A percentile compares a stretch with the other conserved stretches of the same genome.
Conservation (phyloP, 441 rosid species). For the Francoa sonchifolia region DNA sequence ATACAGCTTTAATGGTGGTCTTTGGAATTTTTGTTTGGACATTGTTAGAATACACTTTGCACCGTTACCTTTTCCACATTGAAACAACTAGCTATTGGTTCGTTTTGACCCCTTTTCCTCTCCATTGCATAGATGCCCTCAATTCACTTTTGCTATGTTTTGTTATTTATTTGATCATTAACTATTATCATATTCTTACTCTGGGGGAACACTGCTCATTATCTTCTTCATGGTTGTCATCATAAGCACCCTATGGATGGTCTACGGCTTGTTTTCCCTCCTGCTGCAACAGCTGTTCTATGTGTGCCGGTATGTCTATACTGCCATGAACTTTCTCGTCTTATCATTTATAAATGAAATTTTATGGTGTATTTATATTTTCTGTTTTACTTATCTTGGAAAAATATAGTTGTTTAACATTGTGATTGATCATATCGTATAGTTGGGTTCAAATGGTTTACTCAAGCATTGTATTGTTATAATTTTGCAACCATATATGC, state of each 20-base stretch:
- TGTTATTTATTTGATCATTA: not conserved
- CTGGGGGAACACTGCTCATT: conserved; percentile 33
- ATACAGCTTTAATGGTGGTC: conserved; percentile 12
- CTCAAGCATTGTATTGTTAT: no score
- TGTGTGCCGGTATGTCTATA: conserved; percentile 20
- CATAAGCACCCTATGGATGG: conserved; percentile 44
- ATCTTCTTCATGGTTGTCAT: conserved; percentile 41
- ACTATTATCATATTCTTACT: not conserved
- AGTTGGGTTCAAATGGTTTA: no score
- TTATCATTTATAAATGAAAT: not conserved
- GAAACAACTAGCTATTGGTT: conserved; percentile 23
- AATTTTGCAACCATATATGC: no score
- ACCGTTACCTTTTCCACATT: conserved; percentile 27
- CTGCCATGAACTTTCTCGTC: not conserved
- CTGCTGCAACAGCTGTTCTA: conserved; percentile 30
- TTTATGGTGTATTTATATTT: not conserved
- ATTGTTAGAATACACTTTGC: conserved; percentile 24
- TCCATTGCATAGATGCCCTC: not conserved
- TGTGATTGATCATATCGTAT: no score
- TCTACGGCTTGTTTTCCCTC: conserved; percentile 40
- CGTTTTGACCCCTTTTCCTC: conserved; percentile 8
- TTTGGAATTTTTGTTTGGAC: conserved; percentile 29
- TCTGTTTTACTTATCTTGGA: no score
- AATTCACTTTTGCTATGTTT: not conserved
- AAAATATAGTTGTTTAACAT: no score